A percentile compares a stretch with the other conserved stretches of the same genome.
These are phyloP conservation scores for Nitzschia sp. DNA, from an alignment of 108 stramenopile genomes.

Conservation along the genomic window DNA sequence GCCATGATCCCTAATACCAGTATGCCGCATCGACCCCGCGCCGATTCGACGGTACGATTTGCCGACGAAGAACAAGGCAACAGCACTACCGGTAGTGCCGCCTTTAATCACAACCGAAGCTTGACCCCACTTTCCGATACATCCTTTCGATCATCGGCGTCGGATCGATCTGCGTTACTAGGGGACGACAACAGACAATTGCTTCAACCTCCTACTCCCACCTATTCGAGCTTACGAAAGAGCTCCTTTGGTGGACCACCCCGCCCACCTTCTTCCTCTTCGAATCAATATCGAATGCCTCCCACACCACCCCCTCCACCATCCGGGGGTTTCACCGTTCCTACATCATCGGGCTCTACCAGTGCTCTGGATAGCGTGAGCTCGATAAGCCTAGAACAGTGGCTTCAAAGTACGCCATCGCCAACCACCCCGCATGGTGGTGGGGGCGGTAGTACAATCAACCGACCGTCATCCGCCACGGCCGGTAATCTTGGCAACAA, in stretches of 20 bases:
- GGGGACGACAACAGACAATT: no score
- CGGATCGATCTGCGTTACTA: no score
- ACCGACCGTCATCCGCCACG: no score
- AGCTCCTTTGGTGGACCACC: slow-evolving; percentile 10
- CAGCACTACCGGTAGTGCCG: background rate
- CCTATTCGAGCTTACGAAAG: slow-evolving; percentile 6
- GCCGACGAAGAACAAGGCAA: slow-evolving; percentile 25
- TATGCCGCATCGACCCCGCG: slow-evolving; percentile 18
- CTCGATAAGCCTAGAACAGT: slow-evolving; percentile 32
- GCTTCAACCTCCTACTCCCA: no score
- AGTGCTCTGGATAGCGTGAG: slow-evolving; percentile 11
- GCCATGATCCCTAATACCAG: background rate
- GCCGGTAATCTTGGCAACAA: no score
- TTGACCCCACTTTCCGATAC: no score
- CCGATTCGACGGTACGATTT: slow-evolving; percentile 47
- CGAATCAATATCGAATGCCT: background rate
- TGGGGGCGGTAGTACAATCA: background rate
- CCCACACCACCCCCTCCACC: background rate
- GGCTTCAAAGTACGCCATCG: slow-evolving; percentile 14
- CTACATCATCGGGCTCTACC: background rate
- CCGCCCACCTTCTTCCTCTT: background rate
- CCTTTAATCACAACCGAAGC: no score
- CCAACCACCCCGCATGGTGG: background rate
- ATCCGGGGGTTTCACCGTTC: background rate
- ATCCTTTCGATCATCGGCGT: no score